Base-by-base conservation (phyloP, 75 land plant genomes). In the Pseudotsuga menziesii region DNA sequence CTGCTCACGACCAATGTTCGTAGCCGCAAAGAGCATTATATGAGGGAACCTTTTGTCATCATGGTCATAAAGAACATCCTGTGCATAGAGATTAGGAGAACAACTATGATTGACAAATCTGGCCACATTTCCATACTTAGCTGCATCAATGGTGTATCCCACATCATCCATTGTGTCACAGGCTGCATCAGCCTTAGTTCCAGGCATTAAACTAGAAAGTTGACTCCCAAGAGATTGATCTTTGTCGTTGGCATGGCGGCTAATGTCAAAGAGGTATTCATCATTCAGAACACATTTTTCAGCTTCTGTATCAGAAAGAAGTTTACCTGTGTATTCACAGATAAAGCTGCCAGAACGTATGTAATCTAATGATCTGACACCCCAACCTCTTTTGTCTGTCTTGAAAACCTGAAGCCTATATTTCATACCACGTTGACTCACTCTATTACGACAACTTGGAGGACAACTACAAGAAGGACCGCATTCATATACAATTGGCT, bases 61-160 rank as follows among this genome's bases (percentile, higher is more conserved):
- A 60, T 85, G 85, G 60, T 88, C 92, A 76, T 77, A 88, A n/a
- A 90, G 79, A n/a, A 90, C 92, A 77, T 85, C 80, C 60, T 90
- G 88, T 16, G 89, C 88, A 74, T 82, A 90, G 3, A 90, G 76
- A 71, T 88, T 85, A 39, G 92, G 92, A 4, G 89, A 80, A 75
- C 90, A 90, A 35, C 90, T 85, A 57, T 90, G 92, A 76, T 90
- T 90, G 5, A 85, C 72, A 57, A 85, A 85, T 62, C 85, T 69
- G 2, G 78, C 80, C 5, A 90, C 80, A 79, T 85, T 90, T 26
- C 86, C 92, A 71, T 36, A 79, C 58, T 77, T 6, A 9, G 76
- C 85, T 35, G 88, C 92, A 82, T 90, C 86, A 61, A 90, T 88
- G 9, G 92, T 79, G 77, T 77, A 81, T 14, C 87, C 78, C 26